Percentiles rank a stretch among this genome's conserved stretches.
Conservation (phyloP, 306 rosid genomes). For the Vigna mungo region DNA sequence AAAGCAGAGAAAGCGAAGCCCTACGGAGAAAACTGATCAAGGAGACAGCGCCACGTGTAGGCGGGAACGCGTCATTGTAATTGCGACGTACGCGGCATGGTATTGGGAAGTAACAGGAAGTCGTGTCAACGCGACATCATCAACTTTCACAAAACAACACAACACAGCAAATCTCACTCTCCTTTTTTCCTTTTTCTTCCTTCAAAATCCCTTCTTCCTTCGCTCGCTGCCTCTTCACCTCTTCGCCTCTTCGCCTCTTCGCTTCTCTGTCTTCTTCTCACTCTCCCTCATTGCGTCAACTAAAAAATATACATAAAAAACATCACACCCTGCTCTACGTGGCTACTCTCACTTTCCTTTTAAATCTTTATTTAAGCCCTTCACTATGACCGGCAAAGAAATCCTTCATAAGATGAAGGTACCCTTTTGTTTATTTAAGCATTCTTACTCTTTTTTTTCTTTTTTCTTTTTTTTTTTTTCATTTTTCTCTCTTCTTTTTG, state of each 20-base stretch:
- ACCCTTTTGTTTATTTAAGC: not conserved
- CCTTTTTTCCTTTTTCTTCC: slow-evolving; percentile 8
- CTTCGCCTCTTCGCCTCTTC: not conserved
- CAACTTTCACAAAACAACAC: not conserved
- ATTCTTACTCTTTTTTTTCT: not conserved
- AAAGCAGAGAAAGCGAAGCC: not conserved
- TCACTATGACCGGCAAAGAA: slow-evolving; percentile 74
- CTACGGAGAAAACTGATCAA: not conserved
- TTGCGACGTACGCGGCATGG: slow-evolving; percentile 53
- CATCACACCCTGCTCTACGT: not conserved
- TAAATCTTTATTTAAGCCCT: slow-evolving; percentile 10
- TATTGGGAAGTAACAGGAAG: slow-evolving; percentile 13
- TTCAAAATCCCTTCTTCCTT: not conserved
- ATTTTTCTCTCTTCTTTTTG: not conserved
- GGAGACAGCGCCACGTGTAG: not conserved
- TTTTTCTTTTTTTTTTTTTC: not conserved
- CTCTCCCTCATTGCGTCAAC: slow-evolving; percentile 35
- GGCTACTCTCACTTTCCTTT: not conserved
- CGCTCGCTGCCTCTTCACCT: not conserved
- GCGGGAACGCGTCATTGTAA: slow-evolving; percentile 42
- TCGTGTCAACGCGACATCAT: slow-evolving; percentile 60
- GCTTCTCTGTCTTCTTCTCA: not conserved
- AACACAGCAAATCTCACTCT: slow-evolving; percentile 1
- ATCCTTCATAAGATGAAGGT: slow-evolving; percentile 90
- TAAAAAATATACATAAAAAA: not conserved